phyloP scores from a whole-genome alignment of 2,329 filamentous ascomycete species.

The Aspergillus sojae region DNA sequence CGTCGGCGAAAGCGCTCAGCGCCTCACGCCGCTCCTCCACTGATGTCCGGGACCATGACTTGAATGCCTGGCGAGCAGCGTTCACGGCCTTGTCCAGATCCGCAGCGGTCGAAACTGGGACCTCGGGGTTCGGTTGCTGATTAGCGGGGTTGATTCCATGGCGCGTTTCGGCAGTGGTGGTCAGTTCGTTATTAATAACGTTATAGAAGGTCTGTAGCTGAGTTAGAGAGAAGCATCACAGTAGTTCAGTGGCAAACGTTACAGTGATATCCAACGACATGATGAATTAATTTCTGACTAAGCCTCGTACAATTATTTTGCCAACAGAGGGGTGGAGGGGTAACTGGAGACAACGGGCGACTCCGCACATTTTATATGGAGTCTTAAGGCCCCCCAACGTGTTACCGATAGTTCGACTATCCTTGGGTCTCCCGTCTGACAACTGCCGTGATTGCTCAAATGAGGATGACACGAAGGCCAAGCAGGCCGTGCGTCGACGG shows the following conservation, averaged over 20 bases:
- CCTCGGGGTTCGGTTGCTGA: constrained; percentile 51
- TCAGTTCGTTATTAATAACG: constrained; percentile 54
- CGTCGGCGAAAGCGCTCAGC: constrained; percentile 36
- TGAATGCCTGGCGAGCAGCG: constrained; percentile 52
- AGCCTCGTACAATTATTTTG: background rate
- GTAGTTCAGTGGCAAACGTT: background rate
- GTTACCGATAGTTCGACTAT: background rate
- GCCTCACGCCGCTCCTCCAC: constrained; percentile 38
- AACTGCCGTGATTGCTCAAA: background rate
- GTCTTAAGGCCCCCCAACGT: too few species aligned
- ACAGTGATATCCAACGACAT: constrained; percentile 20
- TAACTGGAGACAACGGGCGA: background rate
- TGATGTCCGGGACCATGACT: constrained; percentile 47
- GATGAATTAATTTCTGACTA: background rate
- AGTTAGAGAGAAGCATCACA: background rate
- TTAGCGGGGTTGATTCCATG: constrained; percentile 57
- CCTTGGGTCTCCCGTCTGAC: too few species aligned
- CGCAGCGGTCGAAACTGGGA: constrained; percentile 52
- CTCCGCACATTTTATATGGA: background rate
- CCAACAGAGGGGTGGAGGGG: background rate
- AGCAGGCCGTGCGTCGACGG: background rate
- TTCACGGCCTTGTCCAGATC: constrained; percentile 56
- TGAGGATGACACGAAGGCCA: background rate
- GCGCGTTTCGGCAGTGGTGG: constrained; percentile 48
- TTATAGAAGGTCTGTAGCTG: constrained; percentile 49